Base-by-base conservation (phyloP, 2,329 filamentous ascomycete genomes). In the Arthrobotrys pseudoclavata region DNA sequence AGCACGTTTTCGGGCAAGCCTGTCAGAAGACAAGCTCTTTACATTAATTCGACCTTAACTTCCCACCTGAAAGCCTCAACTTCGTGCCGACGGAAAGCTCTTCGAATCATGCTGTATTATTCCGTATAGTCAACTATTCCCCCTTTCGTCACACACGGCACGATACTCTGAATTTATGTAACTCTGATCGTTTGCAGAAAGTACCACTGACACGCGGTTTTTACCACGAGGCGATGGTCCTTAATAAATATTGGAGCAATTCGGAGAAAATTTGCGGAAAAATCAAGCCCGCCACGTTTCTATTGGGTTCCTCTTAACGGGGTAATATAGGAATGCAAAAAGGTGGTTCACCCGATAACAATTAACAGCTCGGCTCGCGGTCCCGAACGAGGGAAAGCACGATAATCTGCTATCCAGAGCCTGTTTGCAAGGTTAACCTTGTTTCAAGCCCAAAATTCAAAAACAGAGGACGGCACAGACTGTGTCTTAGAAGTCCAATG, bases 191-290 rank as follows among this genome's bases (percentile, higher is more conserved):
- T 69, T 76, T 69, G 69, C 24, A 42, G 63, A 72, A 66, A 52
- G 37, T 57, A 63, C 69, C 69, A 72, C 37, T 60, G 53, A 42
- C 50, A 72, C 61, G 60, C 69, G 60, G 60, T 63, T 69, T 69
- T 24, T 63, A 37, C 53, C 62, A 62, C 47, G 53, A 69, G 71
- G 57, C 37, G 37, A 40, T 69, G 60, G 48, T 70, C 72, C 66
- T 70, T 76, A 18, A 76, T 76, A 18, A 76, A 76, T 70, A 67
- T 64, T 45, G 61, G 40, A 69, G 55, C 31, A 69, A 77, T 57
- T 77, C 74, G 74, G 74, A 77, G 74, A 77, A 77, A 77, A 77
- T 77, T 77, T 77, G 74, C 74, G 74, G 74, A 77, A 77, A 77
- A 77, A 77, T 77, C 74, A 77, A 68, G 74, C 67, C 74, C 74